Evolutionary conservation across 257 asterid genomes (phyloP).

Genomic region (Rehmannia glutinosa): DNA sequence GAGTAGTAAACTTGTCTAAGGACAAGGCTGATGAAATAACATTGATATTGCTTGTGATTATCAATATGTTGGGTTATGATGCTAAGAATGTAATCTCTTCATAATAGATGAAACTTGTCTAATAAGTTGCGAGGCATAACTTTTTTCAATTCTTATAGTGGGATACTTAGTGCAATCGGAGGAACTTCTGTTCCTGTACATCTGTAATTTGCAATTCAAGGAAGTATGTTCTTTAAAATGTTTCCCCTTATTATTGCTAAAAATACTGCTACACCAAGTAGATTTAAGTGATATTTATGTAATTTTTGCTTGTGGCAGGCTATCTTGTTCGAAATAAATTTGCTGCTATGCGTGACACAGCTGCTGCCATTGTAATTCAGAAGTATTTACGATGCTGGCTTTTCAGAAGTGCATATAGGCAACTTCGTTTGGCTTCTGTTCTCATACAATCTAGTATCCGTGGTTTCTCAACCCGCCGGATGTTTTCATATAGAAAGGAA

Average conservation of each 20-base stretch:
- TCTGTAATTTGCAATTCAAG: neutral
- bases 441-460: conserved; percentile 69
- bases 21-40: neutral
- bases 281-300: conserved; percentile 1
- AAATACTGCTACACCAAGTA: neutral
- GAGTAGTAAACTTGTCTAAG: neutral
- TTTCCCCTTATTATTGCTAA: neutral
- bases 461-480: conserved; percentile 65
- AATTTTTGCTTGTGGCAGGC: conserved; percentile 46
- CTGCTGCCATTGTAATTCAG: conserved; percentile 71
- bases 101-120: neutral
- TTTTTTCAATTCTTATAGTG: neutral
- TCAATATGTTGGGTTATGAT: conserved; percentile 1
- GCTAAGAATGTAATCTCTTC: neutral
- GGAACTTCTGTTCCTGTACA: conserved; percentile 2
- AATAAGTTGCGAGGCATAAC: neutral
- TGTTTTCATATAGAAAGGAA: conserved; percentile 52
- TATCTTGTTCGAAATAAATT: conserved; percentile 56
- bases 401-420: conserved; percentile 54
- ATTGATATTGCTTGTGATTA: neutral
- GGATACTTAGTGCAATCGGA: neutral
- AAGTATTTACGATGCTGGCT: conserved; percentile 59
- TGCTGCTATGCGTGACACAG: conserved; percentile 46
- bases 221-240: neutral
- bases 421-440: conserved; percentile 52